A percentile compares a stretch with the other conserved stretches of the same genome.
Evolutionary conservation across 2,329 filamentous ascomycete species (phyloP).

Genomic region (Nigrograna mackinnonii): DNA sequence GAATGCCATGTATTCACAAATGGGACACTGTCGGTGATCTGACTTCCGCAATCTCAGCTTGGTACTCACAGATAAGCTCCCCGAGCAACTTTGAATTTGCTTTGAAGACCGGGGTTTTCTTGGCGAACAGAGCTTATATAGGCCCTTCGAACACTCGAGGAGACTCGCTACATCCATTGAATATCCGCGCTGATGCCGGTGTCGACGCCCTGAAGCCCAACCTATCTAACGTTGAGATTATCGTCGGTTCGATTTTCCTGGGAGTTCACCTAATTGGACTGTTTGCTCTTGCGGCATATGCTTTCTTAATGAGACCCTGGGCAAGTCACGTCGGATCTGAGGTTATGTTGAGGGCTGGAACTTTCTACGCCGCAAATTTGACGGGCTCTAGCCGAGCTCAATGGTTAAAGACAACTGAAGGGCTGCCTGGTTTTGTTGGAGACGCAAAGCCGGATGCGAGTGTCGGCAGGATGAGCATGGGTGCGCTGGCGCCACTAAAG

Average conservation of each 20-base stretch:
- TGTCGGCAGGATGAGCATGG: constrained; percentile 7
- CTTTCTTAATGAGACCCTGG: constrained; percentile 4
- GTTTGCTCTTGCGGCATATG: constrained; percentile 5
- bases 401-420: constrained; percentile 1
- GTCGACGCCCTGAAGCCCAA: constrained; percentile 7
- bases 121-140: constrained; percentile 10
- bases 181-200: constrained; percentile 4
- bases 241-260: constrained; percentile 9
- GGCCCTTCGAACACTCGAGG: background rate
- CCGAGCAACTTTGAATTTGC: background rate
- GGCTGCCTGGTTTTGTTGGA: constrained; percentile 12
- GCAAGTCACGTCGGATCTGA: constrained; percentile 6
- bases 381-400: background rate
- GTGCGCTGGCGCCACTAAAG: constrained; percentile 4
- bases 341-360: constrained; percentile 12
- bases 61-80: background rate
- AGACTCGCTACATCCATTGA: background rate
- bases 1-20: background rate
- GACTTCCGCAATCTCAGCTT: background rate
- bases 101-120: background rate
- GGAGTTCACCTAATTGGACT: constrained; percentile 11
- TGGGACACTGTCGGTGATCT: background rate
- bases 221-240: constrained; percentile 5
- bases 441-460: constrained; percentile 6
- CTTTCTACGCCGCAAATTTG: constrained; percentile 6